These are phyloP conservation scores for Larix kaempferi DNA, from an alignment of 75 land plant genomes.

Conservation along the genomic window DNA sequence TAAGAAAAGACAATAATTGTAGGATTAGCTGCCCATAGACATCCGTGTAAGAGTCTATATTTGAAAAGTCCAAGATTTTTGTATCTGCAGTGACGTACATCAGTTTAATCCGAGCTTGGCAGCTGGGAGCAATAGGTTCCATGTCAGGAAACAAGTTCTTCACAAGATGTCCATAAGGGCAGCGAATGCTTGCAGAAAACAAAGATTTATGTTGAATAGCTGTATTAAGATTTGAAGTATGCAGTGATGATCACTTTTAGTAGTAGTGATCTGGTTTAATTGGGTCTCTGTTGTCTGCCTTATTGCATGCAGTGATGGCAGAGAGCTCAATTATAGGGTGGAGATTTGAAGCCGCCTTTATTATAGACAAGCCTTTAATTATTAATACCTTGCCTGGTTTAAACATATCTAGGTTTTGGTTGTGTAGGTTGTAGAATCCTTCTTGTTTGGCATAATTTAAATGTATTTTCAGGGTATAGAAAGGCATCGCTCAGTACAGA, in stretches of 20 bases:
- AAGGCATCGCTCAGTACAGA: no score
- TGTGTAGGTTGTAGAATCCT: background rate
- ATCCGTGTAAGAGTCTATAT: background rate
- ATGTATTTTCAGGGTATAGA: no score
- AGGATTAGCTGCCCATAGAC: background rate
- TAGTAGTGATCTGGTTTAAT: background rate
- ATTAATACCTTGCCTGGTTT: no score
- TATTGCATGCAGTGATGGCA: background rate
- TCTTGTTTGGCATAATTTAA: no score
- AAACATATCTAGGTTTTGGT: no score
- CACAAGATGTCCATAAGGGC: background rate
- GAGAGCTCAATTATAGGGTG: no score
- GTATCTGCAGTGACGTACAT: background rate
- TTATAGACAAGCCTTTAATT: no score
- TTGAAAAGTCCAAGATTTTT: background rate
- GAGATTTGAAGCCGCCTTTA: no score
- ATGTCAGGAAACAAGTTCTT: background rate
- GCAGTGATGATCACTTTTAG: background rate
- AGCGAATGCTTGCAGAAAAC: background rate
- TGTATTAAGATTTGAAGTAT: background rate
- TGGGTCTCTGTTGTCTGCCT: background rate
- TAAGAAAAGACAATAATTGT: background rate
- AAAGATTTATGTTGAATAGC: background rate
- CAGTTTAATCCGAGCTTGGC: background rate
- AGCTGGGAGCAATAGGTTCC: background rate